Evolutionary conservation across 1,284 basidiomycete genomes (phyloP), one percentile per base, ranked within the genome.

Genomic region (Melampsora larici-populina): DNA sequence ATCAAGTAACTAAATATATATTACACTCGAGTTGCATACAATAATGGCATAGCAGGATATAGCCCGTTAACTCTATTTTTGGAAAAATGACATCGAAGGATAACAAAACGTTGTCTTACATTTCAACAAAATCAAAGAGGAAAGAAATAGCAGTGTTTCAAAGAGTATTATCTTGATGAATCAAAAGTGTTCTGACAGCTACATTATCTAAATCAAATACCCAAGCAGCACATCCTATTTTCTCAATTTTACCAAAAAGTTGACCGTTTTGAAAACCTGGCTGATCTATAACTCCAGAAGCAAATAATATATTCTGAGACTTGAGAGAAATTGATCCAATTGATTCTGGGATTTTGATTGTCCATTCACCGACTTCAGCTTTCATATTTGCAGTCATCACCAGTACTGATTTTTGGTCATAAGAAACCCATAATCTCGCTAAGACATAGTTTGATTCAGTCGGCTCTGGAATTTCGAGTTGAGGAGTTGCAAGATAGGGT

Each of bases 371-470:
- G 13, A 43, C n/a, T n/a, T 76, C 21, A 17, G 49, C 13, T 5
- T 64, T 64, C 26, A 76, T 46, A 55, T 76, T 76, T 24, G 73
- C 73, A 15, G 63, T 24, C 73, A 76, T 76, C 21, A 76, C 33
- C 48, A 76, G 31, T 26, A 76, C 33, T 17, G 64, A 55, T 76
- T 68, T 46, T 29, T 60, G 31, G 11, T 55, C 51, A 13, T 26
- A 26, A 26, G 65, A 46, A 17, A 76, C 17, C 73, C 73, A 76
- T 33, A 68, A 26, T 24, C 66, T 51, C 21, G 73, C 65, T 60
- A 76, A 55, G 36, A 67, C 65, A 48, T 26, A 29, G 21, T 76
- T 58, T 51, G 33, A 31, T 68, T 66, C 63, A 62, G 43, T 76
- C 58, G 36, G 65, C 21, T n/a, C 36, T 43, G 40, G 40, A 13